These are phyloP conservation scores for Saururus chinensis DNA, from an alignment of 164 flowering plant genomes.

Conservation along the genomic window DNA sequence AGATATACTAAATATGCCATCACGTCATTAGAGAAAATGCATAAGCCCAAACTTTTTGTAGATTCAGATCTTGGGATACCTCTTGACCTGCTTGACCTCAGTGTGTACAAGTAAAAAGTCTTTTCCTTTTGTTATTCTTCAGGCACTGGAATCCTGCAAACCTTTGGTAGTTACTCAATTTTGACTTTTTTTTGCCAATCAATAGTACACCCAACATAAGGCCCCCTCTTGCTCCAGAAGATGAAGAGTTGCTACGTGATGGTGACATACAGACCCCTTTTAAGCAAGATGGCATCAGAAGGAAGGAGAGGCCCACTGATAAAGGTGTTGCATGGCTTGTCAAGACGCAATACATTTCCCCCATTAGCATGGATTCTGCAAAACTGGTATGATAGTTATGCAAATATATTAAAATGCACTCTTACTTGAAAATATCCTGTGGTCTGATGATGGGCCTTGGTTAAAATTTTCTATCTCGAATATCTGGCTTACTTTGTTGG, in stretches of 20 bases:
- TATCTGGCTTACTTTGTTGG: too few relatives aligned
- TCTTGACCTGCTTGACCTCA: slow-evolving; percentile 89
- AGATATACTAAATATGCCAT: slow-evolving; percentile 72
- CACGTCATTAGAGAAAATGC: slow-evolving; percentile 84
- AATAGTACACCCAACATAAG: slow-evolving; percentile 55
- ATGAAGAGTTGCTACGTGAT: slow-evolving; percentile 79
- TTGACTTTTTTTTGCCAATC: slow-evolving; percentile 1
- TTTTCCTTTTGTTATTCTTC: not conserved
- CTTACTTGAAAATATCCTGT: too few relatives aligned
- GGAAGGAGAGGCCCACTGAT: slow-evolving; percentile 91
- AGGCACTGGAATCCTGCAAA: not conserved
- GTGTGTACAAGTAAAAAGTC: slow-evolving; percentile 83
- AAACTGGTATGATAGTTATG: slow-evolving; percentile 44
- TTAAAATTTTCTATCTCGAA: not conserved
- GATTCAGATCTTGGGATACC: slow-evolving; percentile 98
- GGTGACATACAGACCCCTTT: slow-evolving; percentile 59
- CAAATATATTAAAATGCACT: not conserved
- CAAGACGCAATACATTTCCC: slow-evolving; percentile 91
- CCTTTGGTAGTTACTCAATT: not conserved
- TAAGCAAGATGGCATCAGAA: slow-evolving; percentile 68
- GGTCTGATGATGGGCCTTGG: not conserved
- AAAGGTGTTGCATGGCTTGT: slow-evolving; percentile 97
- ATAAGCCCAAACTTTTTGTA: slow-evolving; percentile 83
- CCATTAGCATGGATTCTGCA: slow-evolving; percentile 73
- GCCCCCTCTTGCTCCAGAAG: slow-evolving; percentile 71